Evolutionary conservation across 1,139 yeast genomes (phyloP), one percentile per base, ranked within the genome.

Genomic region (Geotrichum klebahnii): DNA sequence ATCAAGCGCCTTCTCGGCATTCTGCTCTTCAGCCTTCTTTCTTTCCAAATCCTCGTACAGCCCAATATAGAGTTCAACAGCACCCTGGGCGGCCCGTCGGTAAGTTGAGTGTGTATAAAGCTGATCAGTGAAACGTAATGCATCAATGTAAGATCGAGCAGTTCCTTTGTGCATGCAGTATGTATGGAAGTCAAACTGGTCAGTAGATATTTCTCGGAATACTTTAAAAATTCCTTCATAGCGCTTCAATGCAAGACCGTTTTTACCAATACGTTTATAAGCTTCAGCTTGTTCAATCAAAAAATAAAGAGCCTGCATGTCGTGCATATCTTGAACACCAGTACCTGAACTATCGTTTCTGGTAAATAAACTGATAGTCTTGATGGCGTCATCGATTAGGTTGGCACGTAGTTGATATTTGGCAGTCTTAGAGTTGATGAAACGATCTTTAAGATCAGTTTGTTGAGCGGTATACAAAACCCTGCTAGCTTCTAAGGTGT

Each of bases 271-370:
- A 57, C 86, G 76, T 48, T 67, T 68, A 61, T 86, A 87, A 4
- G 94, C 83, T 62, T 86, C 95, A 1, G 94, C 97, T 65, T 85
- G 82, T 64, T 88, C 97, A 35, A 78, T 70, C 57, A 94, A 70
- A 53, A 88, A 87, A 95, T 97, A 89, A 54, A 82, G 77, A n/a
- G 85, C 92, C 70, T 92, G 97, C 84, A 94, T 86, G 38, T 78
- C 75, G 63, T 86, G 95, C 59, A 92, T 73, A 65, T 92, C 97
- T 59, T 81, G 83, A 46, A 94, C 79, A 4, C 97, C 97, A 59
- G 86, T 85, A 4, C 79, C 77, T 3, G 82, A 76, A 20, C 77
- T 79, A 50, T 92, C 97, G 59, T 85, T 79, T 63, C 85, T 84
- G 29, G 97, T 88, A 72, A 92, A 92, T 51, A 88, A 69, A 1